Evolutionary conservation across 495 filamentous ascomycete genomes (phyloP).

Genomic region (Hyphodiscus hymeniophilus): DNA sequence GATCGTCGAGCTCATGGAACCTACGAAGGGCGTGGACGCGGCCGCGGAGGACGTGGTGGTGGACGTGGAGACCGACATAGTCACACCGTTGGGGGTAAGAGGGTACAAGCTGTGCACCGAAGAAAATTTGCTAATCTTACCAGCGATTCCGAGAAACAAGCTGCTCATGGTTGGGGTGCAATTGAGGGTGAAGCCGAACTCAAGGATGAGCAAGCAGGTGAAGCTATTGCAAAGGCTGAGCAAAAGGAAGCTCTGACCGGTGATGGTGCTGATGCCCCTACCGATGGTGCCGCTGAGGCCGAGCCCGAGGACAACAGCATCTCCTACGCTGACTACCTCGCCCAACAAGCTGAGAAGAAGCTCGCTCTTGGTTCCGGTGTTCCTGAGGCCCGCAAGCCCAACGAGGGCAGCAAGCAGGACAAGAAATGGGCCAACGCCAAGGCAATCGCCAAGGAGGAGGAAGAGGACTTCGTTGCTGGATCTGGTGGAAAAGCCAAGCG

Average conservation of each 20-base stretch:
- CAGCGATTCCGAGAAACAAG: slow-evolving; percentile 86
- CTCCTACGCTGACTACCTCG: slow-evolving; percentile 81
- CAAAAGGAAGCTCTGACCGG: slow-evolving; percentile 50
- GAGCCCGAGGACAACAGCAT: slow-evolving; percentile 84
- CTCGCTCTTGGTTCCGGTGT: slow-evolving; percentile 53
- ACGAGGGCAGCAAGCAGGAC: slow-evolving; percentile 75
- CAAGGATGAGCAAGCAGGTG: slow-evolving; percentile 81
- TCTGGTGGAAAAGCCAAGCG: slow-evolving; percentile 74
- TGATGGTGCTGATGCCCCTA: slow-evolving; percentile 33
- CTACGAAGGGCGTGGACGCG: slow-evolving; percentile 46
- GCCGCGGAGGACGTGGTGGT: slow-evolving; percentile 41
- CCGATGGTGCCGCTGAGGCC: slow-evolving; percentile 22
- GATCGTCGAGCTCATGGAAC: slow-evolving; percentile 37
- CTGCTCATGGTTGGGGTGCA: slow-evolving; percentile 82
- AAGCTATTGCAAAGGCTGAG: slow-evolving; percentile 76
- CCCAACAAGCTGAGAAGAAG: slow-evolving; percentile 78
- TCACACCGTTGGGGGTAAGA: slow-evolving; percentile 62
- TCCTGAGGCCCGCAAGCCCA: slow-evolving; percentile 72
- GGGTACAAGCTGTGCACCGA: slow-evolving; percentile 3
- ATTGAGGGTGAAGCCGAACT: slow-evolving; percentile 69
- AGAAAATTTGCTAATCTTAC: slow-evolving; percentile 8
- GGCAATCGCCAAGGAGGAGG: slow-evolving; percentile 62
- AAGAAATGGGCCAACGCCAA: slow-evolving; percentile 91
- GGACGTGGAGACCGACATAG: slow-evolving; percentile 76
- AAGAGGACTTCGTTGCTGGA: slow-evolving; percentile 69